Evolutionary conservation across 192 early-diverging fungal genomes (phyloP), one percentile per base, ranked within the genome.

Genomic region (Coemansia biformis): DNA sequence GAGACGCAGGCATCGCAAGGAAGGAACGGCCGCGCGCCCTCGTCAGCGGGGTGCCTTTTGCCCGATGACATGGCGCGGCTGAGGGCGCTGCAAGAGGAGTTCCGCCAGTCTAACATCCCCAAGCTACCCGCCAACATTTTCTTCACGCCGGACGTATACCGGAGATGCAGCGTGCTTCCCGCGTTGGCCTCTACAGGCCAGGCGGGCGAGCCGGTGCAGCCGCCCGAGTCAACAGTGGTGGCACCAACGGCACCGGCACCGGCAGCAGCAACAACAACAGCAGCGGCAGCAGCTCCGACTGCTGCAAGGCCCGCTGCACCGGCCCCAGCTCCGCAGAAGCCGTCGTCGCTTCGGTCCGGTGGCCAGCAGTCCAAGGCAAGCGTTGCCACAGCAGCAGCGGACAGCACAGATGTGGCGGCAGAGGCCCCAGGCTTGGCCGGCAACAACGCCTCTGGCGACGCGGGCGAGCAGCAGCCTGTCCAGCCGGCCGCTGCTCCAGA

Each of bases 91-190:
- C 63, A 61, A 38, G 28, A 51, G 1, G 32, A 39, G 19, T 73
- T 73, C 43, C 49, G 51, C 26, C 62, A 49, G 2, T 43, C 22
- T 9, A 19, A 32, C 13, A 34, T 57, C 9, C 57, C 57, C 1
- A 49, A 57, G 26, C 38, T 71, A 21, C 40, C 40, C 0, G 17
- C 38, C 7, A 49, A 36, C 2, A 22, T 54, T 39, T 73, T 73
- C 41, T 57, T 73, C 36, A 43, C 41, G 7, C 39, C 51, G 16
- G 54, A 56, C 16, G 50, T 61, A 26, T 73, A 73, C 32, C 52
- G 43, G 29, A 21, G 37, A 45, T 73, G 61, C 46, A 73, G 44
- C 5, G 58, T 73, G 8, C 38, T 44, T 5, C 36, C 36, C 2
- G 22, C 45, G 21, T 17, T 34, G 5, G 18, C 45, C 3, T 40